These are phyloP conservation scores for Sporodiniella umbellata DNA, from an alignment of 371 early-diverging fungal genomes.

Conservation along the genomic window DNA sequence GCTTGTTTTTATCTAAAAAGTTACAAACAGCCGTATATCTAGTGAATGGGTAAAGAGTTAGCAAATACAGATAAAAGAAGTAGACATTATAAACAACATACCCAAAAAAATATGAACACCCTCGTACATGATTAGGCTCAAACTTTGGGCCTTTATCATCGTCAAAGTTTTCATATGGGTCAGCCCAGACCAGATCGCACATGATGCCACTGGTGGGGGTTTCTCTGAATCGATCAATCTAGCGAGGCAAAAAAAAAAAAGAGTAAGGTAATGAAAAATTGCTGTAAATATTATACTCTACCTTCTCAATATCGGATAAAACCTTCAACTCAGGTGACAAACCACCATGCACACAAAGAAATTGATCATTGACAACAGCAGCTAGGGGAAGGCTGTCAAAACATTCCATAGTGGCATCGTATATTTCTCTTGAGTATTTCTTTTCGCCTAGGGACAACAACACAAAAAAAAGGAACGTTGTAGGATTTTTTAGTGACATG, in stretches of 20 bases:
- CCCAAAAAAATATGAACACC: slow-evolving; percentile 94
- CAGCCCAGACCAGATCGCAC: slow-evolving; percentile 98
- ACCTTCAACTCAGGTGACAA: slow-evolving; percentile 93
- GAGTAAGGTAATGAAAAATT: too few relatives aligned
- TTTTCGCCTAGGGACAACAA: slow-evolving; percentile 82
- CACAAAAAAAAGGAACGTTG: not conserved
- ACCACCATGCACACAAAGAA: slow-evolving; percentile 99
- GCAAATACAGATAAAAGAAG: not conserved
- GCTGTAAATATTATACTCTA: slow-evolving; percentile 13
- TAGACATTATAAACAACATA: slow-evolving; percentile 17
- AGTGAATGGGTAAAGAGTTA: too few relatives aligned
- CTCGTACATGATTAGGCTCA: slow-evolving; percentile 90
- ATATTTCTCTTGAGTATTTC: slow-evolving; percentile 91
- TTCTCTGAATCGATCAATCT: slow-evolving; percentile 94
- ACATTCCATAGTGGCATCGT: slow-evolving; percentile 86
- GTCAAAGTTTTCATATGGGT: slow-evolving; percentile 95
- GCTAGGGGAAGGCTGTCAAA: slow-evolving; percentile 96
- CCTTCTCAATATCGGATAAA: slow-evolving; percentile 77
- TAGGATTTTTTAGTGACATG: not conserved
- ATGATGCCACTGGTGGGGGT: slow-evolving; percentile 94
- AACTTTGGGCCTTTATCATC: slow-evolving; percentile 79
- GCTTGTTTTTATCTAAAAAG: slow-evolving; percentile 91
- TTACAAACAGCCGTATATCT: slow-evolving; percentile 87
- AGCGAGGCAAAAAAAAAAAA: not conserved
- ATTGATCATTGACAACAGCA: slow-evolving; percentile 95